These are phyloP conservation scores for Pythium pyrilobum DNA, from an alignment of 352 stramenopile species.

Conservation along the genomic window DNA sequence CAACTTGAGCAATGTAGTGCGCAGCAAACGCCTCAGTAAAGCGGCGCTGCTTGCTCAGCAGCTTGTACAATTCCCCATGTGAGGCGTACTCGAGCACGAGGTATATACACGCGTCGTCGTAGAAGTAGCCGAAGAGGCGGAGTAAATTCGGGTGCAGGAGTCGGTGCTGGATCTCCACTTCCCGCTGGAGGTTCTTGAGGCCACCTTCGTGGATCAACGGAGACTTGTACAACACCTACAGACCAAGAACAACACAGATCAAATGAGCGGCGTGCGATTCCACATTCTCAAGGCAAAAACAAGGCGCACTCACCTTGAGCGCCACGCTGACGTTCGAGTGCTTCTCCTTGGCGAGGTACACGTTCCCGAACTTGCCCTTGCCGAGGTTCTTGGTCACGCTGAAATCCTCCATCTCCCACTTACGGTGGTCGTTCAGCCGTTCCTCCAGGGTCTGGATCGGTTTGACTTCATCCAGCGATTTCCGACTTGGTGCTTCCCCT, in stretches of 20 bases:
- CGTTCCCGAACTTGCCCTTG: slow-evolving; percentile 84
- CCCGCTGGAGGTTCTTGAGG: slow-evolving; percentile 62
- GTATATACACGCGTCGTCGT: slow-evolving; percentile 79
- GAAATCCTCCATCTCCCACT: slow-evolving; percentile 79
- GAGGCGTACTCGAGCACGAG: slow-evolving; percentile 81
- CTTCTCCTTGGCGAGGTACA: slow-evolving; percentile 78
- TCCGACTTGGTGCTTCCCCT: slow-evolving; percentile 18
- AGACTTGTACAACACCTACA: slow-evolving; percentile 65
- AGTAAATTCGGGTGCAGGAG: slow-evolving; percentile 75
- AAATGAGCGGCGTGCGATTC: too few relatives aligned
- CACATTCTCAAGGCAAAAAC: too few relatives aligned
- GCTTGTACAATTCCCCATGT: slow-evolving; percentile 79
- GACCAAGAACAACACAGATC: background rate
- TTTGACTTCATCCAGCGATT: slow-evolving; percentile 43
- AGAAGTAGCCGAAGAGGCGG: slow-evolving; percentile 79
- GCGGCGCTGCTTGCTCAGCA: slow-evolving; percentile 46
- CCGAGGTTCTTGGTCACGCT: slow-evolving; percentile 71
- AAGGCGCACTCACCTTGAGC: slow-evolving; percentile 51
- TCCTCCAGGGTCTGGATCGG: slow-evolving; percentile 36
- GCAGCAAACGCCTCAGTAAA: slow-evolving; percentile 51
- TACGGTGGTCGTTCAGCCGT: slow-evolving; percentile 38
- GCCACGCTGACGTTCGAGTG: slow-evolving; percentile 58
- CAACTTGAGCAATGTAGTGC: slow-evolving; percentile 73
- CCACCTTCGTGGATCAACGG: slow-evolving; percentile 49
- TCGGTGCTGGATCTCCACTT: slow-evolving; percentile 81